Base-by-base conservation (phyloP, 2,329 filamentous ascomycete species). In the Aaosphaeria pasadenensis region DNA sequence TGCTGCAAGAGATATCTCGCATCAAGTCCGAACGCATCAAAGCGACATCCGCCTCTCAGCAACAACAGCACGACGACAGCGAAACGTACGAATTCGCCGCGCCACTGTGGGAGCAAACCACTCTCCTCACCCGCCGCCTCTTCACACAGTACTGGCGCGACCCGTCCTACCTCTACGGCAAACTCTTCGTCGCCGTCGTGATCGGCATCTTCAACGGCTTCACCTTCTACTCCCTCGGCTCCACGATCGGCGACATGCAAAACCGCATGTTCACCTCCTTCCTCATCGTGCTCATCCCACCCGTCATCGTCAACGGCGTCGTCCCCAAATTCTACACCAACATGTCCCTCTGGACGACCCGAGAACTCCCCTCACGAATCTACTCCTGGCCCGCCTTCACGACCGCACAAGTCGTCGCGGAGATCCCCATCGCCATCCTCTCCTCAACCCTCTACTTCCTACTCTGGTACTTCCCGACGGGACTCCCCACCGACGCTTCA, bases 261-360 rank as follows among this genome's bases (percentile, higher is more conserved):
- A 84, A 88, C 70, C 81, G 87, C 57, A 85, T 91, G 80, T 91
- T 92, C 75, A 87, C 86, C 0, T 70, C 74, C 45, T 89, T 88
- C 69, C 58, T 88, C 35, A 76, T 77, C 53, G 49, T 77, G 30
- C 67, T 75, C 38, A 69, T 90, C 45, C 85, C 87, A 0, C 84
- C 87, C 0, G 85, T 86, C 28, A 76, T 91, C 44, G 79, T 91
- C 62, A 91, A 91, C 66, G 80, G 77, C 9, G 80, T 89, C 2
- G 79, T 91, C 1, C 85, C 88, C n/a, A 89, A 88, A 57, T 91
- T 91, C 76, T 88, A 85, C 68, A 75, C 78, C 56, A 88, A 89
- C 67, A 82, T 87, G 67, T 78, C 79, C 0, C 74, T 91, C 3
- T 92, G 87, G 85, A 81, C 87, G 70, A 81, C 82, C 0, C 80